Base-by-base conservation (phyloP, 768 basidiomycete species). In the Phylloporus rhodoxanthus region DNA sequence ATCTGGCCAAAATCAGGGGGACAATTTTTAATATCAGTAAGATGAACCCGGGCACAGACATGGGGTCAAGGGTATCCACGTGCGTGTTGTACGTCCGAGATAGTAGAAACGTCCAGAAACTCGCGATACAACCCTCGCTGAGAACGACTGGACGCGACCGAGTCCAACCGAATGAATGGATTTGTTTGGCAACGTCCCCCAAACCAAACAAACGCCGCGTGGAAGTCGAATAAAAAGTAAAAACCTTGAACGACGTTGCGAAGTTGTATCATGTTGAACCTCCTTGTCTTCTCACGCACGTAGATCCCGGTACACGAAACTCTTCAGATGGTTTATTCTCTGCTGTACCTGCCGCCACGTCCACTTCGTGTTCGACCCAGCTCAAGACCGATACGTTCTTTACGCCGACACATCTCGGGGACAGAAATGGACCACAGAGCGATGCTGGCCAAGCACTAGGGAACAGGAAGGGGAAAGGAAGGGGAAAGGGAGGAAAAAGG, bases 51-150 rank as follows among this genome's bases (percentile, higher is more conserved):
- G 21, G 13, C 38, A 25, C 38, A 25, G 38, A 40, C 38, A n/a
- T 33, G 49, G 63, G 62, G 57, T 14, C 43, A 57, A 62, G 62
- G 62, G 62, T 20, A 37, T 45, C 50, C 53, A 40, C 14, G 33
- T 34, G 42, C 25, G 34, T 45, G 36, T 33, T 21, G 8, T 1
- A 19, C 48, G 40, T 36, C 34, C 25, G 28, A 29, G 42, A 20
- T 20, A 11, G 32, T 15, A 4, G 14, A 37, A 7, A 19, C 8
- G 17, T 20, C 36, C 36, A 37, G 36, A 37, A 19, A 37, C 36
- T 10, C 34, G 34, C 34, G 34, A n/a, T 19, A 17, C 34, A 15
- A 9, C n/a, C 11, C 32, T 39, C 23, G 53, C 39, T 28, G 45
- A 15, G 39, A 23, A 15, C 38, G 34, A 36, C 34, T 36, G 34